Conservation (phyloP, 139 green algal species). For the Coccomyxa sp. region DNA sequence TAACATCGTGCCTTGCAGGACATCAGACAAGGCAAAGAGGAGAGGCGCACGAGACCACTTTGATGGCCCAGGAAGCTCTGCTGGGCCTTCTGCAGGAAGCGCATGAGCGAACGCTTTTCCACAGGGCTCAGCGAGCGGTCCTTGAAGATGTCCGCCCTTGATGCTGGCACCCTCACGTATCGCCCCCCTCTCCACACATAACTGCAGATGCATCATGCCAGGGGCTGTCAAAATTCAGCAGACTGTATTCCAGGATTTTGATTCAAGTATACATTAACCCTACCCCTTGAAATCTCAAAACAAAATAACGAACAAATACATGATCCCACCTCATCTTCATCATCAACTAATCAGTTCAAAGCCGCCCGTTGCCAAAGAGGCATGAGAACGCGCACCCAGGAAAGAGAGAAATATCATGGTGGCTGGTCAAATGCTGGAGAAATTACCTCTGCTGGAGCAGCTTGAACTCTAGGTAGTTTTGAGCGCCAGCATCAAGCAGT, state of each 20-base stretch:
- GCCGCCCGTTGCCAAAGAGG: not conserved
- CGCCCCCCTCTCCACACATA: conserved; percentile 31
- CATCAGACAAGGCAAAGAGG: not conserved
- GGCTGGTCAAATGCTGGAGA: not conserved
- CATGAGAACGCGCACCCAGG: not conserved
- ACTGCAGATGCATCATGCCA: conserved; percentile 15
- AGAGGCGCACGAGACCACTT: not conserved
- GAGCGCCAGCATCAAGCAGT: conserved; percentile 60
- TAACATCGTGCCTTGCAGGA: too few species aligned
- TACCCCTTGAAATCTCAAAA: too few species aligned
- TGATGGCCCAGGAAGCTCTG: not conserved
- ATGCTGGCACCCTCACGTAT: conserved; percentile 58
- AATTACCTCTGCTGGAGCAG: conserved; percentile 54
- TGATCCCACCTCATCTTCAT: not conserved
- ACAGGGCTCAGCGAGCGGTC: conserved; percentile 44
- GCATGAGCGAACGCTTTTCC: conserved; percentile 77
- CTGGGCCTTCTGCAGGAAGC: conserved; percentile 51
- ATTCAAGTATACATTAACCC: too few species aligned
- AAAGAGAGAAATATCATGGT: not conserved
- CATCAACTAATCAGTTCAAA: not conserved
- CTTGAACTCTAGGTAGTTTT: conserved; percentile 90
- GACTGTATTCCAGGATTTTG: too few species aligned
- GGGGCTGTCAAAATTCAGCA: too few species aligned
- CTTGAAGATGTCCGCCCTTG: conserved; percentile 74
- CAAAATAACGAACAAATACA: not conserved